A percentile compares a stretch with the other conserved stretches of the same genome.
Evolutionary conservation across 176 grass and related monocot genomes (phyloP).

Genomic region (Tillandsia leiboldiana): DNA sequence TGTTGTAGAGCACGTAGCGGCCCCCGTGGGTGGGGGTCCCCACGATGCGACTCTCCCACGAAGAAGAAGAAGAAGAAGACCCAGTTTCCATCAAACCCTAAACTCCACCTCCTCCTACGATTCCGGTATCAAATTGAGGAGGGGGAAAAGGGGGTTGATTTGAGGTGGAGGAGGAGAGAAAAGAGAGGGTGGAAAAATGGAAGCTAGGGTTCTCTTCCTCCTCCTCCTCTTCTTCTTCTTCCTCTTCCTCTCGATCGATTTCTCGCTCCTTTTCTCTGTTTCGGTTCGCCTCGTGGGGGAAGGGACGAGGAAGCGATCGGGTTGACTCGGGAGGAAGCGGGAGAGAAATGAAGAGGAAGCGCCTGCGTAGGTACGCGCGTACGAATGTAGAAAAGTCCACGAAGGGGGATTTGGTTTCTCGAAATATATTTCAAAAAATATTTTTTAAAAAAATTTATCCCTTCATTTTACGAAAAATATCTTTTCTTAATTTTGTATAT

Average conservation of each 20-base stretch:
- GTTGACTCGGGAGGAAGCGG: neutral
- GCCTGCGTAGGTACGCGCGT: too few relatives aligned
- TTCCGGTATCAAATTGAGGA: too few relatives aligned
- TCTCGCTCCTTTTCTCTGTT: too few relatives aligned
- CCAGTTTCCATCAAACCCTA: neutral
- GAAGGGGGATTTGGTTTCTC: too few relatives aligned
- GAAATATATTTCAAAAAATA: too few relatives aligned
- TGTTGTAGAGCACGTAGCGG: constrained; percentile 81
- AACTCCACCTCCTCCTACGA: neutral
- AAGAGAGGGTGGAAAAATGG: constrained; percentile 14
- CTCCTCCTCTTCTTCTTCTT: neutral
- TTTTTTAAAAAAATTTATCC: too few relatives aligned
- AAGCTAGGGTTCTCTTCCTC: neutral
- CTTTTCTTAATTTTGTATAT: too few relatives aligned
- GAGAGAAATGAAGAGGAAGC: neutral
- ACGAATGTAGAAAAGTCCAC: too few relatives aligned
- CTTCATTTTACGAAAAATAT: too few relatives aligned
- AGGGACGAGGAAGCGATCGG: neutral
- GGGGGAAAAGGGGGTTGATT: too few relatives aligned
- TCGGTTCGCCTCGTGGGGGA: neutral
- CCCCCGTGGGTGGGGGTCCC: constrained; percentile 59
- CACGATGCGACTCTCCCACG: constrained; percentile 42
- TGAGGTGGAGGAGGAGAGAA: neutral
- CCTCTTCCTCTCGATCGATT: too few relatives aligned
- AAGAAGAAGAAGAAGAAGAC: constrained; percentile 16